Evolutionary conservation across 805 yeast species (phyloP).

Genomic region (Cyberlindnera amylophila): DNA sequence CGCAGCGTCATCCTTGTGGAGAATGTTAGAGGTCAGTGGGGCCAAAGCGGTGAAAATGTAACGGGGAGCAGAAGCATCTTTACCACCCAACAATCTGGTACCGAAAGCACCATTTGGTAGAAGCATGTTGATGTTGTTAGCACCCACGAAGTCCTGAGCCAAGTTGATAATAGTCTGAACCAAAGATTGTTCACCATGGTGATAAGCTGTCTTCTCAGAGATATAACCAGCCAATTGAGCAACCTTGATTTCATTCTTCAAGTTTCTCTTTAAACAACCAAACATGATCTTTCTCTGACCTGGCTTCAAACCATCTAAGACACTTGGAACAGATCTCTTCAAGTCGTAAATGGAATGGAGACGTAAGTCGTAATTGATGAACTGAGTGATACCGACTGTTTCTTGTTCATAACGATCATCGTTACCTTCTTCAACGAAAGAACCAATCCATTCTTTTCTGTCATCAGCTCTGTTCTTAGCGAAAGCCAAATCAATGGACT

Average conservation of each 20-base stretch:
- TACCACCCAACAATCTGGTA: constrained; percentile 94
- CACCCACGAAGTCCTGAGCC: constrained; percentile 93
- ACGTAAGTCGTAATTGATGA: constrained; percentile 92
- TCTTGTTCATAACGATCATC: constrained; percentile 32
- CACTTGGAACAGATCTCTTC: constrained; percentile 90
- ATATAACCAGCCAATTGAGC: constrained; percentile 89
- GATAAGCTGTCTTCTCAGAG: constrained; percentile 85
- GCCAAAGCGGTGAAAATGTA: constrained; percentile 86
- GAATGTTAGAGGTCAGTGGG: constrained; percentile 69
- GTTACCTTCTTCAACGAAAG: constrained; percentile 78
- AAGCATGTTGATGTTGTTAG: constrained; percentile 80
- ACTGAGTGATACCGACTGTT: constrained; percentile 82
- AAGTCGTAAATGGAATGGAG: constrained; percentile 96
- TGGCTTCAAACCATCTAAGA: constrained; percentile 93
- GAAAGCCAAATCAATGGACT: constrained; percentile 84
- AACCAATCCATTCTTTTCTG: constrained; percentile 97
- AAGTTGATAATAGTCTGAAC: constrained; percentile 87
- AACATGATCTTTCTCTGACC: constrained; percentile 92
- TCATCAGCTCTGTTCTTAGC: constrained; percentile 95
- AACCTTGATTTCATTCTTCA: constrained; percentile 77
- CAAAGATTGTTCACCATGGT: constrained; percentile 90
- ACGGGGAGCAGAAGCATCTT: constrained; percentile 97
- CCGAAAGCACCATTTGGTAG: constrained; percentile 96
- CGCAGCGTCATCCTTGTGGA: constrained; percentile 77
- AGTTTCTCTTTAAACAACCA: constrained; percentile 81